Base-by-base conservation (phyloP, 1,284 basidiomycete species). In the Trametes versicolor region DNA sequence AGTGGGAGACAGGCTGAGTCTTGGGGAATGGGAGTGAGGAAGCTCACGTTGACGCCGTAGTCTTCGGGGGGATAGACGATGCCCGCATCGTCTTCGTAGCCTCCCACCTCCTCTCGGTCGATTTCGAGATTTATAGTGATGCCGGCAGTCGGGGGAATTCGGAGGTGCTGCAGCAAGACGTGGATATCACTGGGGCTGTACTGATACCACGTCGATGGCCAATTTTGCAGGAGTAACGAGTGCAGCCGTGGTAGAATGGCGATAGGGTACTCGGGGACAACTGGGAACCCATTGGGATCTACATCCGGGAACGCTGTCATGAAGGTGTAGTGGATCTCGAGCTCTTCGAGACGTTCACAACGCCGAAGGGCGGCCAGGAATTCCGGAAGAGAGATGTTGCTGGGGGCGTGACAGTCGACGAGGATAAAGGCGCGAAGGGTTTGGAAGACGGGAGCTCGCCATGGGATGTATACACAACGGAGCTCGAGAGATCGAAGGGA, bases 1-100 rank as follows among this genome's bases (percentile, higher is more conserved):
- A 57, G 47, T 5, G 55, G 55, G 6, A 57, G 41, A 23, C 41
- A 47, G 19, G 27, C 10, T 13, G 55, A 25, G 13, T 56, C 54
- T 19, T 12, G 39, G 5, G 54, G 55, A 19, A 57, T 34, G 27
- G 25, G 15, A 5, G 4, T 10, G 25, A 29, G 3, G 48, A 29
- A 50, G 48, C 19, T 29, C 25, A 29, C 15, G 12, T 17, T 43
- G 8, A 7, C 19, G 6, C 7, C 34, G 15, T 8, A 4, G 39
- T 21, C 43, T 29, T 41, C 39, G 9, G 15, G 17, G 12, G 29
- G 17, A 1, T 13, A 8, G 12, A 5, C 15, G 23, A 13, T 8
- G 29, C 34, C 32, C n/a, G 52, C 10, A 25, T n/a, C n/a, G n/a
- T n/a, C n/a, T n/a, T n/a, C n/a, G n/a, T n/a, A n/a, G n/a, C n/a